phyloP scores from a whole-genome alignment of 2,329 filamentous ascomycete genomes.

The Neopestalotiopsis clavispora region DNA sequence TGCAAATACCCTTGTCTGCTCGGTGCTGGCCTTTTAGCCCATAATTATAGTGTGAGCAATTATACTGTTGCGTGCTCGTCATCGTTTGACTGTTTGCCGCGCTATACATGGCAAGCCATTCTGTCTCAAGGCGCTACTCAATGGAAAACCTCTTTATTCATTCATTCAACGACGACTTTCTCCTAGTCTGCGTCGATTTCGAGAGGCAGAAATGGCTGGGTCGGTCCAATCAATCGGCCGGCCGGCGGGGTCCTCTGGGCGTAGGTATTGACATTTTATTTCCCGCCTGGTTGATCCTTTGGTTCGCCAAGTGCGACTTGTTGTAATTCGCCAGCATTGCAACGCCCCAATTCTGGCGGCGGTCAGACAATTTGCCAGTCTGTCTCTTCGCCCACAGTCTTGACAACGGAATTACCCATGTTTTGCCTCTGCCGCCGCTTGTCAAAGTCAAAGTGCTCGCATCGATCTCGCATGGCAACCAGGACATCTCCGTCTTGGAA shows the following conservation, averaged over 20 bases:
- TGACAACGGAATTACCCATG: neutral
- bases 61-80: neutral
- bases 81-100: neutral
- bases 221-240: neutral
- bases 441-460: slow-evolving; percentile 2
- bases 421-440: neutral
- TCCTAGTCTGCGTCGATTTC: neutral
- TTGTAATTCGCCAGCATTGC: neutral
- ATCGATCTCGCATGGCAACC: neutral
- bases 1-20: neutral
- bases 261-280: neutral
- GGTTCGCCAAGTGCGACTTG: slow-evolving; percentile 1
- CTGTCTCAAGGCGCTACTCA: neutral
- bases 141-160: neutral
- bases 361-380: neutral
- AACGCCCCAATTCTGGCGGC: neutral
- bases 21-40: neutral
- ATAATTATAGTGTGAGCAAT: neutral
- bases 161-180: neutral
- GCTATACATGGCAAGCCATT: neutral
- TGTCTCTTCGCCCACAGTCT: neutral
- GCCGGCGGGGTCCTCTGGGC: neutral
- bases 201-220: neutral
- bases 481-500: too few relatives aligned
- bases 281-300: neutral